Conservation (phyloP, 2,329 filamentous ascomycete genomes). For the Hypoxylon sp. region DNA sequence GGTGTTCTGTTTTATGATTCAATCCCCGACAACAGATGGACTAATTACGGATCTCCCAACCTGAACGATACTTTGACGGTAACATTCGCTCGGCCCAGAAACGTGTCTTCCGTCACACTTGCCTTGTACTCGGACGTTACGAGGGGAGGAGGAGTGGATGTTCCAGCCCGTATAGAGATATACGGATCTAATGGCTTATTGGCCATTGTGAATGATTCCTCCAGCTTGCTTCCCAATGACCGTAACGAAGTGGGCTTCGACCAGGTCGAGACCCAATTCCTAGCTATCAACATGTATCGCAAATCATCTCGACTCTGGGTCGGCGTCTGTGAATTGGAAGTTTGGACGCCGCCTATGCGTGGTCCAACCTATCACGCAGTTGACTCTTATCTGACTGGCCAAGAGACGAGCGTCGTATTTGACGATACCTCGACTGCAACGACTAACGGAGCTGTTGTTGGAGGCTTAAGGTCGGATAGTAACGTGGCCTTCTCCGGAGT, state of each 20-base stretch:
- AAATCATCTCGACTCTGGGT: slow-evolving; percentile 47
- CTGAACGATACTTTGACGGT: slow-evolving; percentile 55
- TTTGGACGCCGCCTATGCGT: slow-evolving; percentile 49
- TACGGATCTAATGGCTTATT: slow-evolving; percentile 48
- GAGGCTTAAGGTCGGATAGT: slow-evolving; percentile 47
- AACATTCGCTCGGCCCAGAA: slow-evolving; percentile 55
- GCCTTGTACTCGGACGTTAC: slow-evolving; percentile 55
- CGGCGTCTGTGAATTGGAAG: slow-evolving; percentile 55
- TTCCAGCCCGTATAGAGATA: slow-evolving; percentile 50
- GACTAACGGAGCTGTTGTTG: slow-evolving; percentile 50
- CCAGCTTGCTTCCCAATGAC: slow-evolving; percentile 50
- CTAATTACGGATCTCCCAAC: slow-evolving; percentile 56
- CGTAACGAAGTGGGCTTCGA: slow-evolving; percentile 51
- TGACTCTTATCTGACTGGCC: slow-evolving; percentile 51
- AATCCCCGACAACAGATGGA: slow-evolving; percentile 59
- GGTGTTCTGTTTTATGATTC: slow-evolving; percentile 60
- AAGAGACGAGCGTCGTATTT: slow-evolving; percentile 46
- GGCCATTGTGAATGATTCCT: slow-evolving; percentile 37
- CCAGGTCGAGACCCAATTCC: slow-evolving; percentile 49
- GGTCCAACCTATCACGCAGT: slow-evolving; percentile 50
- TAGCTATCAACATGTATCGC: slow-evolving; percentile 53
- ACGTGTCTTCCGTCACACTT: slow-evolving; percentile 54
- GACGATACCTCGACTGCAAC: slow-evolving; percentile 46
- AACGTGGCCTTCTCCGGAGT: slow-evolving; percentile 52
- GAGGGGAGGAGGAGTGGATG: slow-evolving; percentile 54